These are phyloP conservation scores for Cenchrus purpureus DNA, from an alignment of 176 grass and related monocot species.

Conservation along the genomic window DNA sequence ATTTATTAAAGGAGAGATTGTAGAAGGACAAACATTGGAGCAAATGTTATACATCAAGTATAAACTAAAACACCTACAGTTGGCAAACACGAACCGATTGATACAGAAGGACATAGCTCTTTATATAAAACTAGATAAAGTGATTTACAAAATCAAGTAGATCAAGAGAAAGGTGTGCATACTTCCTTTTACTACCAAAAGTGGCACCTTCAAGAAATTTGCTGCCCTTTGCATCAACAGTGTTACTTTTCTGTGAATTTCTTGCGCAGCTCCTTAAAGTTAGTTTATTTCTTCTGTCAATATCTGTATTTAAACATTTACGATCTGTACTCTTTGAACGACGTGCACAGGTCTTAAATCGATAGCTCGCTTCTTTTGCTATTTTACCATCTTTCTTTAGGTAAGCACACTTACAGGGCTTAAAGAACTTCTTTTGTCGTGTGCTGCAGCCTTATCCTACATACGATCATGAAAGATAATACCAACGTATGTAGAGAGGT, in stretches of 20 bases:
- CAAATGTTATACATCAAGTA: conserved; percentile 28
- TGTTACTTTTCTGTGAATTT: conserved; percentile 30
- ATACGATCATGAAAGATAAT: conserved; percentile 33
- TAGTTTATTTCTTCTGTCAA: background rate
- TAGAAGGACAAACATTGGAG: conserved; percentile 7
- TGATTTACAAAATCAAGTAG: background rate
- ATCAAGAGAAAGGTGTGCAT: conserved; percentile 19
- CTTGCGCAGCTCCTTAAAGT: conserved; percentile 12
- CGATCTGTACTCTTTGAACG: background rate
- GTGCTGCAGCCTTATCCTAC: conserved; percentile 28
- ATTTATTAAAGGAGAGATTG: background rate
- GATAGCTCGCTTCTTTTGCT: background rate
- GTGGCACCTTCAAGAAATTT: background rate
- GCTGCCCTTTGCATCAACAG: background rate
- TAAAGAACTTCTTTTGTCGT: background rate
- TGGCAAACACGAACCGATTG: background rate
- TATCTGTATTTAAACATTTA: background rate
- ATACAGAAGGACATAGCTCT: conserved; percentile 18
- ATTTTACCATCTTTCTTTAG: conserved; percentile 1
- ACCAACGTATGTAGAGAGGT: background rate
- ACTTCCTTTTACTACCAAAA: conserved; percentile 26
- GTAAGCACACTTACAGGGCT: background rate
- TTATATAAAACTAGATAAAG: background rate
- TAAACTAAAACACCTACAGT: conserved; percentile 4
- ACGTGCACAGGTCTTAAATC: background rate